phyloP scores from a whole-genome alignment of 805 yeast species.

The Starmerella tilneyi region DNA sequence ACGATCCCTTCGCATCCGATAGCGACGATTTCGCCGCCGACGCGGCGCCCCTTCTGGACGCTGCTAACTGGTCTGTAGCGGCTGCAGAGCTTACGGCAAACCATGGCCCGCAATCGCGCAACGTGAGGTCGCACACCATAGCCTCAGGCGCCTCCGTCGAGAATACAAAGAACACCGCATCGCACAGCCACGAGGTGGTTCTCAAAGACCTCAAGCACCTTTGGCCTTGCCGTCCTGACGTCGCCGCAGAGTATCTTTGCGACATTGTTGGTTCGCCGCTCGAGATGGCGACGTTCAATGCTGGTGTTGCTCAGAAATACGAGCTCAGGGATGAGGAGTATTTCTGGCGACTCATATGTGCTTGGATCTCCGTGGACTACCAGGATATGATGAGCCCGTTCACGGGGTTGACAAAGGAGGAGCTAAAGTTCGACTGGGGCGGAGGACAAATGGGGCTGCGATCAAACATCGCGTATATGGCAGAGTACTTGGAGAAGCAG shows the following conservation, averaged over 20 bases:
- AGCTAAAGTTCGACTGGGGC: conserved; percentile 48
- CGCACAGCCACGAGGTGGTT: conserved; percentile 5
- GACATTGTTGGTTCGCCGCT: conserved; percentile 41
- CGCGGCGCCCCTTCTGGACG: background rate
- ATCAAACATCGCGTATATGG: conserved; percentile 52
- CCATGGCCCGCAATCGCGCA: background rate
- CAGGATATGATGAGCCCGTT: conserved; percentile 4
- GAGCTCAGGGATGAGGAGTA: conserved; percentile 56
- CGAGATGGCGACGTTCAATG: conserved; percentile 56
- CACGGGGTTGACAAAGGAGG: conserved; percentile 25
- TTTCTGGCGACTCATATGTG: conserved; percentile 48
- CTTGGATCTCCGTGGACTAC: conserved; percentile 12
- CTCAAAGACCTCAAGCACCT: conserved; percentile 46
- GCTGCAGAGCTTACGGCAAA: conserved; percentile 13
- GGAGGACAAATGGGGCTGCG: conserved; percentile 57
- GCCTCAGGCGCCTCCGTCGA: conserved; percentile 1
- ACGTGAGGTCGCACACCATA: background rate
- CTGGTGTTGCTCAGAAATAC: conserved; percentile 53
- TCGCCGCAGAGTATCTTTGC: conserved; percentile 36
- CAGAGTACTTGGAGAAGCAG: conserved; percentile 50
- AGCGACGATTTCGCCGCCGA: conserved; percentile 22
- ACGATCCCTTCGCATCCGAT: conserved; percentile 19
- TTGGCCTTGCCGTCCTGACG: conserved; percentile 63
- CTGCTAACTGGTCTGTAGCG: conserved; percentile 20
- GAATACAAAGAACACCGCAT: background rate